These are phyloP conservation scores for Penicillium hesseltinei DNA, from an alignment of 2,329 filamentous ascomycete species.

Conservation along the genomic window DNA sequence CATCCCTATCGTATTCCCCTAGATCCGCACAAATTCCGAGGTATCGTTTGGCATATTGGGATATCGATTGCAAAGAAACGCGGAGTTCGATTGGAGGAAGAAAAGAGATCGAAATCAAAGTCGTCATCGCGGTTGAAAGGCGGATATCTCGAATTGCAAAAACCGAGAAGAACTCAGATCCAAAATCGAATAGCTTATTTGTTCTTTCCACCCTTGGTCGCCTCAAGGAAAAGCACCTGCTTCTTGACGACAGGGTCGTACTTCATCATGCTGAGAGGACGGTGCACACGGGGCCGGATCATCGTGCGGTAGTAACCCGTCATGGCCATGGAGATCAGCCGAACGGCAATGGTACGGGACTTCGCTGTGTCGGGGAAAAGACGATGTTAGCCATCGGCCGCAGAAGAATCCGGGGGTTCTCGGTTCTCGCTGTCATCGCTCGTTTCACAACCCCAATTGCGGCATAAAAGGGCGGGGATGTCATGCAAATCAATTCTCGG, in stretches of 20 bases:
- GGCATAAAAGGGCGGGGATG: background rate
- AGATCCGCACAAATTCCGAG: background rate
- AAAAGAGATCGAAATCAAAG: background rate
- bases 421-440: background rate
- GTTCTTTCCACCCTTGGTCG: constrained; percentile 71
- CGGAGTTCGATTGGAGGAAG: background rate
- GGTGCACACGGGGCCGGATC: constrained; percentile 73
- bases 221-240: constrained; percentile 93
- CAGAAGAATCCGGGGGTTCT: constrained; percentile 3
- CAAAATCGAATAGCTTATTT: constrained; percentile 29
- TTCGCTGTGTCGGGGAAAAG: constrained; percentile 60
- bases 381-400: constrained; percentile 10
- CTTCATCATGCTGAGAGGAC: constrained; percentile 95
- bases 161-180: background rate
- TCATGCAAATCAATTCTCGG: background rate
- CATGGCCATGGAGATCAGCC: constrained; percentile 97
- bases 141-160: background rate
- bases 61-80: background rate
- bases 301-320: constrained; percentile 97
- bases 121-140: background rate
- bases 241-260: constrained; percentile 97
- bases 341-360: constrained; percentile 87
- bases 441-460: background rate
- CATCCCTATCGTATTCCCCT: constrained; percentile 6
- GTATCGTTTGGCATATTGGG: background rate